Conservation (phyloP, 176 grass and related monocot genomes). For the Elaeis guineensis region DNA sequence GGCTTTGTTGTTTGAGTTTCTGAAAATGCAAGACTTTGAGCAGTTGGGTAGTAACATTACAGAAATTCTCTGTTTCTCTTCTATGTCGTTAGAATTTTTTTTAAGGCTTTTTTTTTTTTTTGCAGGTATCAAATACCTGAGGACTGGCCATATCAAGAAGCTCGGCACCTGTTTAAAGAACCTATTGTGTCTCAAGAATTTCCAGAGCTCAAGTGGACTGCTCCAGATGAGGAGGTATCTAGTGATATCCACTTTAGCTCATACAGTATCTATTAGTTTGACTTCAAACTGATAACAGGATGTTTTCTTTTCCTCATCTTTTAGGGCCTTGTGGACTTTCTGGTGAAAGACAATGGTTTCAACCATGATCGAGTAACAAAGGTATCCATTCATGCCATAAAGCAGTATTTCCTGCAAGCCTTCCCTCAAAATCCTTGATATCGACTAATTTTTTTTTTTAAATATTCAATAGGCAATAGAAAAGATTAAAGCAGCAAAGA, state of each 20-base stretch:
- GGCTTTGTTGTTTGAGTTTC: too few species aligned
- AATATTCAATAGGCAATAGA: constrained; percentile 57
- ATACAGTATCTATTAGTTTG: constrained; percentile 1
- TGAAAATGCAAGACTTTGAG: too few species aligned
- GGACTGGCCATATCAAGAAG: constrained; percentile 92
- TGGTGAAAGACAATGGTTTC: constrained; percentile 81
- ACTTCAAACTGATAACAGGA: constrained; percentile 10
- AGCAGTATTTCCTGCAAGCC: too few species aligned
- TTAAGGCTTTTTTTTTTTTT: not conserved
- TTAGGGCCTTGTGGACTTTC: constrained; percentile 62
- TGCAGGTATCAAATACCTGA: constrained; percentile 73
- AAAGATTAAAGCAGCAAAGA: constrained; percentile 67
- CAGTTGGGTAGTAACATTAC: too few species aligned
- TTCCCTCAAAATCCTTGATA: too few species aligned
- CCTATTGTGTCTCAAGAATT: constrained; percentile 51
- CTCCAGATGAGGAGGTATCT: constrained; percentile 60
- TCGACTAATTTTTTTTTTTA: constrained; percentile 3
- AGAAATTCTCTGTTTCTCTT: too few species aligned
- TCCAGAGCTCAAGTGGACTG: constrained; percentile 61
- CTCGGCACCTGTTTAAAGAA: constrained; percentile 70
- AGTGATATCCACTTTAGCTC: constrained; percentile 1
- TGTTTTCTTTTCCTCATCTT: constrained; percentile 10
- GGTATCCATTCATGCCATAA: constrained; percentile 22
- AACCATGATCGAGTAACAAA: constrained; percentile 67
- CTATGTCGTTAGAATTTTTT: too few species aligned